Percentiles rank a stretch among this genome's conserved stretches.
phyloP scores from a whole-genome alignment of 495 filamentous ascomycete genomes.

The Thermochaetoides thermophila region DNA sequence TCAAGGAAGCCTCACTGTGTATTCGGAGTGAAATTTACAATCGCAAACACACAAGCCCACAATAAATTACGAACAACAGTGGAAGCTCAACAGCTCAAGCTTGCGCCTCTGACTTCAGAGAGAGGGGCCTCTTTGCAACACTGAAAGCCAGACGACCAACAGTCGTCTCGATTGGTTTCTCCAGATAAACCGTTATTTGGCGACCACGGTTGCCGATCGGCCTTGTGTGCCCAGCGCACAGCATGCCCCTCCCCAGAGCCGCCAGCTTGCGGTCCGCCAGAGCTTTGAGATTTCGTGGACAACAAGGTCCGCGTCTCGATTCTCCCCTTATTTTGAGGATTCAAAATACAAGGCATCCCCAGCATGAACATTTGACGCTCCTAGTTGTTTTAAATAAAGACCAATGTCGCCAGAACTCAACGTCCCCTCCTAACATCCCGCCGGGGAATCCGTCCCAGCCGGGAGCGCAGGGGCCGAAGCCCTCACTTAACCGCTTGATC shows the following conservation, averaged over 20 bases:
- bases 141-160: too few relatives aligned
- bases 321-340: constrained; percentile 2
- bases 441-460: constrained; percentile 1
- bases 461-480: constrained; percentile 11
- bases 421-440: neutral
- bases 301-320: neutral
- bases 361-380: constrained; percentile 1
- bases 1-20: too few relatives aligned
- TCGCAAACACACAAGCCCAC: too few relatives aligned
- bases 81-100: too few relatives aligned
- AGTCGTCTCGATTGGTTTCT: too few relatives aligned
- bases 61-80: too few relatives aligned
- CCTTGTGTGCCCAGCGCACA: neutral
- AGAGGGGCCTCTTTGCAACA: too few relatives aligned
- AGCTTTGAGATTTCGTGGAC: constrained; percentile 1
- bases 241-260: constrained; percentile 5
- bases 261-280: constrained; percentile 1
- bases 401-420: constrained; percentile 13
- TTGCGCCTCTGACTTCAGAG: too few relatives aligned
- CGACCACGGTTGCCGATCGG: neutral
- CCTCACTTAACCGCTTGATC: constrained; percentile 5
- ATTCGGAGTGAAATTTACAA: too few relatives aligned
- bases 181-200: too few relatives aligned
- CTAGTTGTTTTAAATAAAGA: neutral
- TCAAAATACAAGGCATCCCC: neutral